These are phyloP conservation scores for Penicillium longicatenatum DNA, from an alignment of 495 filamentous ascomycete genomes.

Conservation along the genomic window DNA sequence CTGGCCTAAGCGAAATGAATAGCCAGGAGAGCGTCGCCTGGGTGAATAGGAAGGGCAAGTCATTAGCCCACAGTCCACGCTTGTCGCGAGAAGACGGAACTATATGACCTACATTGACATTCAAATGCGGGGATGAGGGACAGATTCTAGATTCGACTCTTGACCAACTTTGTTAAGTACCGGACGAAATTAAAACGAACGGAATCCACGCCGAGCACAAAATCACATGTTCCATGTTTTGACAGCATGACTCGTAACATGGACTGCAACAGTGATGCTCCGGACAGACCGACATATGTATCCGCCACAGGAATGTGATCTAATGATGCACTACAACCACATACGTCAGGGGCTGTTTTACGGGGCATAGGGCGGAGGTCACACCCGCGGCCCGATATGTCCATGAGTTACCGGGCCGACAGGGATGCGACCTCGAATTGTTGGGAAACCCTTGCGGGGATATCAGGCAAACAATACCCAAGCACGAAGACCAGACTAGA, in stretches of 20 bases:
- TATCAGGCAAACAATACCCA: neutral
- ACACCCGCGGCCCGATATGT: neutral
- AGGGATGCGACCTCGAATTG: constrained; percentile 1
- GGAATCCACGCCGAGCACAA: no score
- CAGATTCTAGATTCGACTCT: no score
- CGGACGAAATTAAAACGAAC: no score
- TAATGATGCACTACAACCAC: neutral
- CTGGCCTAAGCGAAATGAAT: no score
- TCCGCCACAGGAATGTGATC: neutral
- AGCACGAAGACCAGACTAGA: neutral
- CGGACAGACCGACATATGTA: neutral
- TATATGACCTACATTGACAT: no score
- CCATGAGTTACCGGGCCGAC: constrained; percentile 2
- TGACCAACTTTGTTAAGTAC: no score
- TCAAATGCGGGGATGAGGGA: no score
- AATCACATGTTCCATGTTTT: neutral
- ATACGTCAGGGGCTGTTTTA: neutral
- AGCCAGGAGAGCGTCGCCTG: no score
- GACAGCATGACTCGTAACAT: neutral
- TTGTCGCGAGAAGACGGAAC: no score
- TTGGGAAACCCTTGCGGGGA: neutral
- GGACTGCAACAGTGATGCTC: neutral
- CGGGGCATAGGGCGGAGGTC: neutral
- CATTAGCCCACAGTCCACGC: no score
- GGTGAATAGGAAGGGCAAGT: no score